Percentiles rank a stretch among this genome's conserved stretches.
phyloP scores from a whole-genome alignment of 2,329 filamentous ascomycete species.

The Chaetomium sp. region DNA sequence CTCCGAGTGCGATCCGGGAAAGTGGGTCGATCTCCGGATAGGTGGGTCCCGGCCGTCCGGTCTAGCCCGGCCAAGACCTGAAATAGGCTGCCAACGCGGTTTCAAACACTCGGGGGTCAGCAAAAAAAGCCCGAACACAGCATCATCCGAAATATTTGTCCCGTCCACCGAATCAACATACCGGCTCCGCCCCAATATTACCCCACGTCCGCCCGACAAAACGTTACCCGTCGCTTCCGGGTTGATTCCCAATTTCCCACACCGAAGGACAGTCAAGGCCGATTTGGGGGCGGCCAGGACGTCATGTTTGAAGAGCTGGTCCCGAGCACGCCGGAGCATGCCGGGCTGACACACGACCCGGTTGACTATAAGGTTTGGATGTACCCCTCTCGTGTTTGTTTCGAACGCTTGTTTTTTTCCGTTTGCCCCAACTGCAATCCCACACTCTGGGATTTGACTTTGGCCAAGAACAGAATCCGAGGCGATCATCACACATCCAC shows the following conservation, averaged over 20 bases:
- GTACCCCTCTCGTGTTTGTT: constrained; percentile 2
- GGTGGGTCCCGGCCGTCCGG: constrained; percentile 1
- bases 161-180: too few relatives aligned
- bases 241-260: too few relatives aligned
- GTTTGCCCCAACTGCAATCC: constrained; percentile 1
- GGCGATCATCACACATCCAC: not conserved
- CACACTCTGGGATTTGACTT: not conserved
- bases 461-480: not conserved
- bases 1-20: too few relatives aligned
- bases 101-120: constrained; percentile 7
- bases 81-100: constrained; percentile 8
- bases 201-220: too few relatives aligned
- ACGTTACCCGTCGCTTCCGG: too few relatives aligned
- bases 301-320: constrained; percentile 7
- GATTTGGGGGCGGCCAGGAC: not conserved
- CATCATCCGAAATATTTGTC: not conserved
- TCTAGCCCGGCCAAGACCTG: constrained; percentile 5
- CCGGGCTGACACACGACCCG: constrained; percentile 5
- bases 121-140: not conserved
- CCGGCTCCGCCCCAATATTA: too few relatives aligned
- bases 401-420: constrained; percentile 6
- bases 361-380: constrained; percentile 14
- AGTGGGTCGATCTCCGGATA: not conserved
- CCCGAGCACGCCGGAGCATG: constrained; percentile 7
- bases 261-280: too few relatives aligned